Conservation (phyloP, 2,329 filamentous ascomycete genomes). For the Ilyonectria destructans region DNA sequence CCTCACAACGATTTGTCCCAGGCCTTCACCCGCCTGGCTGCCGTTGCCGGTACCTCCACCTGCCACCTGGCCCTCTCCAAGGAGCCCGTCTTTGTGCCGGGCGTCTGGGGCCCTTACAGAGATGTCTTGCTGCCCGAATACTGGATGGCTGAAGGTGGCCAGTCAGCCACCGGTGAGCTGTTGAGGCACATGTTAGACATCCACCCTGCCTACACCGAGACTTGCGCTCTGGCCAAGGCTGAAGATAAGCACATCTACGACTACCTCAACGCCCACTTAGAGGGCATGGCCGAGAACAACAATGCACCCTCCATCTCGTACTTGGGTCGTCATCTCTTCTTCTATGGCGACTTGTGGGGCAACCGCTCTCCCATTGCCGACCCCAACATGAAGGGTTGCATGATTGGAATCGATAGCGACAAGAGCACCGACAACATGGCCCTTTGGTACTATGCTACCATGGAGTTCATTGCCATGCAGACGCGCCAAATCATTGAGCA, state of each 20-base stretch:
- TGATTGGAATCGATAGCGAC: slow-evolving; percentile 90
- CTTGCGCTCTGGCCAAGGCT: slow-evolving; percentile 83
- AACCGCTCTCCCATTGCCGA: slow-evolving; percentile 97
- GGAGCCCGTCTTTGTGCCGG: slow-evolving; percentile 92
- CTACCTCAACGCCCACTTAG: slow-evolving; percentile 91
- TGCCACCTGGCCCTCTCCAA: slow-evolving; percentile 98
- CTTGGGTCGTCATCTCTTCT: slow-evolving; percentile 94
- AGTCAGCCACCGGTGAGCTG: slow-evolving; percentile 95
- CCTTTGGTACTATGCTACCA: slow-evolving; percentile 93
- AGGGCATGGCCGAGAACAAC: slow-evolving; percentile 79
- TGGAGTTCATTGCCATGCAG: slow-evolving; percentile 98
- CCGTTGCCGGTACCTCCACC: slow-evolving; percentile 96
- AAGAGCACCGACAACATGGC: slow-evolving; percentile 90
- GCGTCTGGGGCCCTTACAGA: slow-evolving; percentile 97
- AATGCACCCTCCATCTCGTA: slow-evolving; percentile 86
- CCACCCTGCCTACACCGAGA: slow-evolving; percentile 90
- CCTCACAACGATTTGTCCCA: slow-evolving; percentile 91
- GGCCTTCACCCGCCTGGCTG: slow-evolving; percentile 92
- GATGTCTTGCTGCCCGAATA: slow-evolving; percentile 93
- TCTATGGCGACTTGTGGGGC: slow-evolving; percentile 98
- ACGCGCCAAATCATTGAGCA: slow-evolving; percentile 94
- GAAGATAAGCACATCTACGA: slow-evolving; percentile 94
- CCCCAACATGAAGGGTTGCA: slow-evolving; percentile 90
- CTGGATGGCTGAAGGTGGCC: slow-evolving; percentile 98
- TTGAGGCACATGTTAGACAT: slow-evolving; percentile 96